Evolutionary conservation across 495 filamentous ascomycete species (phyloP).

Genomic region (Entonaema liquescens): DNA sequence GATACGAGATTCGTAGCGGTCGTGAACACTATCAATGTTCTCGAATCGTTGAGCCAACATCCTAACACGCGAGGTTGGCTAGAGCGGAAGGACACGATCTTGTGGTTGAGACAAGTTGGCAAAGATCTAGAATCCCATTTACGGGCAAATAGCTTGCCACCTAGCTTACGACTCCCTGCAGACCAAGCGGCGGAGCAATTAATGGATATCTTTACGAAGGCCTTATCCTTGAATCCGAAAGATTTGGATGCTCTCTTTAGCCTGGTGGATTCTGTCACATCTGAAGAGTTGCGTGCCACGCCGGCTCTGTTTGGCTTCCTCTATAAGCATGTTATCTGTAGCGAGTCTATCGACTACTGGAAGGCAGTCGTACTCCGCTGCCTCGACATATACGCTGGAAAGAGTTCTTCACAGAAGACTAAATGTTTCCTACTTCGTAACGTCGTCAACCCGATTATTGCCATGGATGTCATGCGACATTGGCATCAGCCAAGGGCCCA

Average conservation of each 20-base stretch:
- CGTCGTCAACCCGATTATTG: constrained; percentile 94
- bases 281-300: constrained; percentile 79
- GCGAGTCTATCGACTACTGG: constrained; percentile 88
- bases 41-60: constrained; percentile 75
- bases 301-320: constrained; percentile 82
- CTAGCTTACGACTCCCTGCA: constrained; percentile 80
- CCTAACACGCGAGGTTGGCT: constrained; percentile 73
- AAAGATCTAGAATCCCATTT: constrained; percentile 78
- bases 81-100: constrained; percentile 74
- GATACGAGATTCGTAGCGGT: constrained; percentile 72
- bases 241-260: constrained; percentile 89
- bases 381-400: constrained; percentile 85
- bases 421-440: constrained; percentile 94
- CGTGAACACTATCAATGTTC: constrained; percentile 87
- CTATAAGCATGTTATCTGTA: constrained; percentile 83
- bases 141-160: constrained; percentile 70
- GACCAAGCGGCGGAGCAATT: constrained; percentile 89
- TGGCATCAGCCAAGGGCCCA: constrained; percentile 68
- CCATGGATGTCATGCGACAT: constrained; percentile 89
- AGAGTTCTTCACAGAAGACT: constrained; percentile 79
- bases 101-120: constrained; percentile 74
- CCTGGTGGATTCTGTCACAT: constrained; percentile 83
- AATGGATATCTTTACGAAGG: constrained; percentile 84
- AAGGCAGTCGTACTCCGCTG: constrained; percentile 83
- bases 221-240: constrained; percentile 74